Percentiles rank a stretch among this genome's conserved stretches.
phyloP scores from a whole-genome alignment of 1,139 yeast species.

The Candida pseudocylindracea region DNA sequence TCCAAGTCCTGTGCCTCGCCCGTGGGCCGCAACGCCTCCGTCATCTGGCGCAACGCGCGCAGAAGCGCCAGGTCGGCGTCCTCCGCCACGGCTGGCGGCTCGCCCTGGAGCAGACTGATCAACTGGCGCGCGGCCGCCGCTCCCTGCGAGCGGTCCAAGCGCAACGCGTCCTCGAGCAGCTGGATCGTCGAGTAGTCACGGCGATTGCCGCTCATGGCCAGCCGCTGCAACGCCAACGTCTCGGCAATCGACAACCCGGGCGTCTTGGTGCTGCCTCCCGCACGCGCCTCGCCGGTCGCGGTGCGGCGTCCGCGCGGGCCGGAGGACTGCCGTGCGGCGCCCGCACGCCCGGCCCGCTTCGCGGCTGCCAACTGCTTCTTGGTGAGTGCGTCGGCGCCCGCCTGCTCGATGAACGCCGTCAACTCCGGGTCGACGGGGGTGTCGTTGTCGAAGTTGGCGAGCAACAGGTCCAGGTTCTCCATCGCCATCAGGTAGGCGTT shows the following conservation, averaged over 20 bases:
- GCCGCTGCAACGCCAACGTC: slow-evolving; percentile 34
- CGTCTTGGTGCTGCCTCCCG: neutral
- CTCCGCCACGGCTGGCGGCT: slow-evolving; percentile 8
- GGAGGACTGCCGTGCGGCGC: too few species aligned
- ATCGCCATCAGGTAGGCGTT: neutral
- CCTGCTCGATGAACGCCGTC: too few species aligned
- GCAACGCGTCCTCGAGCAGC: slow-evolving; percentile 8
- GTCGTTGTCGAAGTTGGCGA: too few species aligned
- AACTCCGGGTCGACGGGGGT: too few species aligned
- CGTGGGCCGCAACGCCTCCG: neutral
- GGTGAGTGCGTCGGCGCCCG: too few species aligned
- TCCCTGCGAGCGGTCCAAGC: slow-evolving; percentile 1
- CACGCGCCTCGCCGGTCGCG: too few species aligned
- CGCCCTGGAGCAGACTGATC: slow-evolving; percentile 12
- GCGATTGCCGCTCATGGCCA: slow-evolving; percentile 12
- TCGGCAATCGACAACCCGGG: slow-evolving; percentile 35
- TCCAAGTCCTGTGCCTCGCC: neutral
- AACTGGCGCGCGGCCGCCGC: neutral
- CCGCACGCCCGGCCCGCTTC: too few species aligned
- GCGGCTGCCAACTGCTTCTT: too few species aligned
- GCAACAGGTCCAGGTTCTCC: neutral
- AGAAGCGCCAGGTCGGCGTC: slow-evolving; percentile 4
- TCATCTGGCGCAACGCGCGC: slow-evolving; percentile 12
- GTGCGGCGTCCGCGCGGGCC: too few species aligned
- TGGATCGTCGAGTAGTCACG: slow-evolving; percentile 9